These are phyloP conservation scores for Oxytropis ochrocephala DNA, from an alignment of 306 rosid species.

Conservation along the genomic window DNA sequence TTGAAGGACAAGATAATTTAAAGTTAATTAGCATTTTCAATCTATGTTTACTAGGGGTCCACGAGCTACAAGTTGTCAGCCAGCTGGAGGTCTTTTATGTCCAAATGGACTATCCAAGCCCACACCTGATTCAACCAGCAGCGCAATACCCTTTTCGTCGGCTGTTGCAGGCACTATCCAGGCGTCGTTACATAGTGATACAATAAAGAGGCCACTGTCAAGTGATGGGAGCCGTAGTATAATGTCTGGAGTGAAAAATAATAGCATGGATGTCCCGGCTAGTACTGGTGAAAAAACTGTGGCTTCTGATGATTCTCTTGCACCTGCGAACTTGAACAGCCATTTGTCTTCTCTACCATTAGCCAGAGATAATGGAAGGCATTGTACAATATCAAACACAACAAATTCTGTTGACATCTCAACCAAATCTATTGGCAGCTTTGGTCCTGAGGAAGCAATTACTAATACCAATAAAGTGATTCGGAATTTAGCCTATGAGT, in stretches of 20 bases:
- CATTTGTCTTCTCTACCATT: constrained; percentile 36
- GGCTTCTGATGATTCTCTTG: constrained; percentile 32
- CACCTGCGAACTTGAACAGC: constrained; percentile 31
- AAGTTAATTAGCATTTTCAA: background rate
- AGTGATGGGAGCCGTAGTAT: constrained; percentile 39
- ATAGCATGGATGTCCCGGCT: constrained; percentile 29
- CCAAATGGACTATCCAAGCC: constrained; percentile 50
- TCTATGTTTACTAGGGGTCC: constrained; percentile 49
- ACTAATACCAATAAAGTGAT: constrained; percentile 33
- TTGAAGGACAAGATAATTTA: background rate
- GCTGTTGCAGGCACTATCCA: constrained; percentile 42
- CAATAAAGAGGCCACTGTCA: constrained; percentile 28
- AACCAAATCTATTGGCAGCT: constrained; percentile 11
- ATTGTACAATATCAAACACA: constrained; percentile 18
- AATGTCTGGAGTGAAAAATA: constrained; percentile 23
- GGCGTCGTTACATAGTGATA: constrained; percentile 34
- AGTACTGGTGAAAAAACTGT: constrained; percentile 32
- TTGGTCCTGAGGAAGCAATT: constrained; percentile 32
- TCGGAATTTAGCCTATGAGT: constrained; percentile 43
- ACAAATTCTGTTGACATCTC: constrained; percentile 23
- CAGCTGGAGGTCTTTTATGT: constrained; percentile 29
- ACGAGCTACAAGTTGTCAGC: constrained; percentile 49
- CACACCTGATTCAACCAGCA: constrained; percentile 43
- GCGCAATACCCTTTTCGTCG: constrained; percentile 36
- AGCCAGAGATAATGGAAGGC: constrained; percentile 33